Conservation (phyloP, 805 yeast genomes). For the Myxozyma melibiosi region DNA sequence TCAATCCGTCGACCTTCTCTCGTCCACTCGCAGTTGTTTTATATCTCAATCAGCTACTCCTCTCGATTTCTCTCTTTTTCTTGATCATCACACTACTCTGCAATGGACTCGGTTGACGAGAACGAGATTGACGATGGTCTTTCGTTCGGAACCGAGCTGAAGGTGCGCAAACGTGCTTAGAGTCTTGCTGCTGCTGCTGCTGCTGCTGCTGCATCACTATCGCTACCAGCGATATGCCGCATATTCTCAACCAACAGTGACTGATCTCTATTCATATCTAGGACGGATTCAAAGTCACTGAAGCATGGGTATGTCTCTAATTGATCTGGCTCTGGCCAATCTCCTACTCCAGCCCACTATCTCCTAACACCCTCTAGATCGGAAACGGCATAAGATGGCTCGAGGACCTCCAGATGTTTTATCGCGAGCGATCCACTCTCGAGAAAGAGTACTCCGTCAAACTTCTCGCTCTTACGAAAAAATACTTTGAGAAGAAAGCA, state of each 20-base stretch:
- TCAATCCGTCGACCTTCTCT: too few species aligned
- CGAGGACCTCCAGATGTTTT: conserved; percentile 76
- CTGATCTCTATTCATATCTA: conserved; percentile 35
- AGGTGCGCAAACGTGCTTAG: conserved; percentile 28
- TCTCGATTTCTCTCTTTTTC: background rate
- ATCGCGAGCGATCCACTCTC: conserved; percentile 75
- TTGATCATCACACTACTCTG: background rate
- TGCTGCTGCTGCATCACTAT: too few species aligned
- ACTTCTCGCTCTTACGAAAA: conserved; percentile 63
- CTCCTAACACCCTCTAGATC: conserved; percentile 32
- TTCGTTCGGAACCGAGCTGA: conserved; percentile 41
- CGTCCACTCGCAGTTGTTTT: too few species aligned
- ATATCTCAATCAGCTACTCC: background rate
- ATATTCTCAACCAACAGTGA: background rate
- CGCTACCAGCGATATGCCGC: background rate
- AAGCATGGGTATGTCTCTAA: conserved; percentile 64
- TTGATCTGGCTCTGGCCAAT: background rate
- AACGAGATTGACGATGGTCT: conserved; percentile 24
- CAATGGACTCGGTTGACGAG: conserved; percentile 27
- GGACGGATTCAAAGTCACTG: conserved; percentile 77
- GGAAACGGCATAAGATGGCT: conserved; percentile 72
- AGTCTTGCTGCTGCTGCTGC: background rate
- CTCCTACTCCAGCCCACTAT: background rate
- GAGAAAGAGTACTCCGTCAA: conserved; percentile 82
- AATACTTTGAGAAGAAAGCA: conserved; percentile 76